Conservation (phyloP, 345 rosid genomes). For the Salix udensis region DNA sequence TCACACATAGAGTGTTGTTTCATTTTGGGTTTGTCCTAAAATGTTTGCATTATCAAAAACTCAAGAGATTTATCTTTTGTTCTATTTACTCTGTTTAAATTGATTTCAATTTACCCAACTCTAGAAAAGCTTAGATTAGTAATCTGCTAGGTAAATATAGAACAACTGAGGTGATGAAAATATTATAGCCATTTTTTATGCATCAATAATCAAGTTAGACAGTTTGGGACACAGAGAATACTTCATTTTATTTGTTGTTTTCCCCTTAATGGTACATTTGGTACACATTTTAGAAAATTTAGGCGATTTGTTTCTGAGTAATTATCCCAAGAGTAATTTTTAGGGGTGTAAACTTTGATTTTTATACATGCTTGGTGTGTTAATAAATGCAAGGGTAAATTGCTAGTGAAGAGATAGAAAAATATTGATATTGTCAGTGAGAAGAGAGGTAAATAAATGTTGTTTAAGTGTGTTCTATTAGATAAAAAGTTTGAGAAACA, state of each 20-base stretch:
- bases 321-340: background rate
- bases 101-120: background rate
- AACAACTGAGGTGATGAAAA: background rate
- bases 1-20: background rate
- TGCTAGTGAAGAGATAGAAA: background rate
- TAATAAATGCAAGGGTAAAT: background rate
- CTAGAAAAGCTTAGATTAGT: background rate
- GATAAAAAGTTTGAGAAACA: too few species aligned
- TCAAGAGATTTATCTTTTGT: too few species aligned
- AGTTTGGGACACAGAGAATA: background rate
- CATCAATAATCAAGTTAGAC: background rate
- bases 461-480: too few species aligned
- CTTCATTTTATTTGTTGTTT: background rate
- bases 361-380: background rate
- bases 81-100: too few species aligned
- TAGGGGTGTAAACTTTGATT: background rate
- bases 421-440: too few species aligned
- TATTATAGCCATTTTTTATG: background rate
- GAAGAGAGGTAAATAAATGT: too few species aligned
- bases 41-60: too few species aligned
- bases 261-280: background rate
- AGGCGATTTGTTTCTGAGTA: background rate
- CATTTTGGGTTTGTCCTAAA: background rate
- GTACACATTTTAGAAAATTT: background rate
- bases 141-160: background rate